Percentiles rank a stretch among this genome's conserved stretches.
phyloP scores from a whole-genome alignment of 2,329 filamentous ascomycete species.

The Cadophora sp. region DNA sequence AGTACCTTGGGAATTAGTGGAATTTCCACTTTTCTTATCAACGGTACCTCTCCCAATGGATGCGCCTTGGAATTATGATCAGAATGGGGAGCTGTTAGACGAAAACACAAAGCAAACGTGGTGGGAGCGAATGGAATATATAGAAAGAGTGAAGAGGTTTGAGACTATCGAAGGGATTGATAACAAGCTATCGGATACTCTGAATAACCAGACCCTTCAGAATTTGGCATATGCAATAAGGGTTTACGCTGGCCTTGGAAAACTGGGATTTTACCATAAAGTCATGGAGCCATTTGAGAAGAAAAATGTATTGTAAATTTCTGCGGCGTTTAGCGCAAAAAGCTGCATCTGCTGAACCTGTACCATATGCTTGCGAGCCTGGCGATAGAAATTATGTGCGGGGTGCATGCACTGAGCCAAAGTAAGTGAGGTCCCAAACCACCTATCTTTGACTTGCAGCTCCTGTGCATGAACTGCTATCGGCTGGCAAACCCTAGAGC shows the following conservation, averaged over 20 bases:
- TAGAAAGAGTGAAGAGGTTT: not conserved
- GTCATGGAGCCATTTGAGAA: constrained; percentile 3
- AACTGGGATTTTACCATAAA: constrained; percentile 7
- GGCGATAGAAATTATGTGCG: not conserved
- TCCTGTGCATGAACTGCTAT: not conserved
- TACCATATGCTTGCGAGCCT: not conserved
- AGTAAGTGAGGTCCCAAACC: not conserved
- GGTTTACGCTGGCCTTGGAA: not conserved
- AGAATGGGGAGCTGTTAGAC: constrained; percentile 2
- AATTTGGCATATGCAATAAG: constrained; percentile 8
- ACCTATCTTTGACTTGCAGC: not conserved
- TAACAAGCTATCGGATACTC: not conserved
- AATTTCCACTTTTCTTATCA: constrained; percentile 6
- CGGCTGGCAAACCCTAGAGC: not conserved
- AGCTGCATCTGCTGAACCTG: not conserved
- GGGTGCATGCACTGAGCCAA: not conserved
- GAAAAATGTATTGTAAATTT: not conserved
- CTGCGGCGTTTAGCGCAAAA: not conserved
- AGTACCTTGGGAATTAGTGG: constrained; percentile 3
- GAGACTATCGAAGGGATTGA: constrained; percentile 4
- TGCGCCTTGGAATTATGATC: constrained; percentile 10
- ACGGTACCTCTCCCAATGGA: not conserved
- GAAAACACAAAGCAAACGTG: constrained; percentile 7
- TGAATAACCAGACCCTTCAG: not conserved
- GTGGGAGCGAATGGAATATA: constrained; percentile 4